These are phyloP conservation scores for Hibiscus tridactylites DNA, from an alignment of 345 rosid genomes.

Conservation along the genomic window DNA sequence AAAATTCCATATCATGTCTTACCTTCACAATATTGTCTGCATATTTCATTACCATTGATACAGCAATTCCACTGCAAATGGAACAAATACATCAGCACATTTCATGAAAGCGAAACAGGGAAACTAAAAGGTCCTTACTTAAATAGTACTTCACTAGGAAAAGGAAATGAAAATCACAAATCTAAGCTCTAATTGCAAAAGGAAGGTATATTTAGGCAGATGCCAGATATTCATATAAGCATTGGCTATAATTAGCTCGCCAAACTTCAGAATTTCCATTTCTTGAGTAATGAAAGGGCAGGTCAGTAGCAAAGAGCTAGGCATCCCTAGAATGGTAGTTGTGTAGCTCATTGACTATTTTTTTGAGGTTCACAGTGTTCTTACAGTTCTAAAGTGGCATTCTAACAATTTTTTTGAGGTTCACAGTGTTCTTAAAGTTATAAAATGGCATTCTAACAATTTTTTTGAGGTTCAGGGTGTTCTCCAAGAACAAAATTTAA, in stretches of 20 bases:
- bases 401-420: background rate
- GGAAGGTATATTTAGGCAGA: background rate
- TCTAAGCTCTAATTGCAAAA: background rate
- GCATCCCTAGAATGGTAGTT: background rate
- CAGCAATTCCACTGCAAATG: constrained; percentile 83
- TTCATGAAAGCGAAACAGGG: background rate
- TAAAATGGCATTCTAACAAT: too few relatives aligned
- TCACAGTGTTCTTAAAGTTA: background rate
- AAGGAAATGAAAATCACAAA: background rate
- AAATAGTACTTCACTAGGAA: background rate
- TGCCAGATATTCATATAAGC: background rate
- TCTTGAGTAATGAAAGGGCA: background rate
- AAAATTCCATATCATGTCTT: background rate
- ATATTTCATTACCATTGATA: constrained; percentile 97
- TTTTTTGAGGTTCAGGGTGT: background rate
- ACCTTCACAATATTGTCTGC: constrained; percentile 99
- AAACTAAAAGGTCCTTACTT: background rate
- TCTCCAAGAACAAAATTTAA: background rate
- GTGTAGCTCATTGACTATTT: background rate
- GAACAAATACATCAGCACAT: constrained; percentile 3
- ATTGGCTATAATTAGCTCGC: background rate
- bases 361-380: background rate
- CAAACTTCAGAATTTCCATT: background rate
- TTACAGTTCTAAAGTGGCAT: too few relatives aligned
- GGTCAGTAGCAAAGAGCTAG: background rate